Conservation (phyloP, 2,329 filamentous ascomycete genomes). For the Oidium heveae region DNA sequence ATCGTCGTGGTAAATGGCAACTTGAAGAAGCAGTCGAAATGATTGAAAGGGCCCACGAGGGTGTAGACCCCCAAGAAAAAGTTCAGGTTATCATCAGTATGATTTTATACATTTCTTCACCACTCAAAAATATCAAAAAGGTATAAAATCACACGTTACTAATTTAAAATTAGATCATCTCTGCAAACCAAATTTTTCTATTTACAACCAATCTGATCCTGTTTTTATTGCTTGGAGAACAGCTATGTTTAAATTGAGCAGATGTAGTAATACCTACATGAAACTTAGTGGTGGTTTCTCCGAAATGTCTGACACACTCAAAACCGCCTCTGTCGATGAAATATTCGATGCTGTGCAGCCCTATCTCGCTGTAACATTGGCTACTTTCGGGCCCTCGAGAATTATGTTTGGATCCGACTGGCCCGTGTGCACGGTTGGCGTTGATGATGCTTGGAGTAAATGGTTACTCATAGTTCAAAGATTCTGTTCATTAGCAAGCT, state of each 20-base stretch:
- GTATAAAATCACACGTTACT: conserved; percentile 14
- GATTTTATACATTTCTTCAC: background rate
- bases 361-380: conserved; percentile 49
- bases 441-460: conserved; percentile 37
- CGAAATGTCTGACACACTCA: conserved; percentile 38
- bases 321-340: conserved; percentile 22
- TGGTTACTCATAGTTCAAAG: conserved; percentile 23
- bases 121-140: background rate
- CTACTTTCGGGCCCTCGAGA: conserved; percentile 42
- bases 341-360: conserved; percentile 39
- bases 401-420: conserved; percentile 88
- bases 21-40: conserved; percentile 46
- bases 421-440: conserved; percentile 61
- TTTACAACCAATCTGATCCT: conserved; percentile 18
- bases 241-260: conserved; percentile 40
- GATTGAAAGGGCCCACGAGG: conserved; percentile 39
- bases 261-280: conserved; percentile 46
- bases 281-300: conserved; percentile 76
- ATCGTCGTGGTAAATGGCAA: conserved; percentile 49
- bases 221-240: conserved; percentile 41
- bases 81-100: conserved; percentile 16
- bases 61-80: conserved; percentile 30
- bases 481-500: no score
- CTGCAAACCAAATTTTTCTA: no score
- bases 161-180: no score